These are phyloP conservation scores for Kockovaella imperatae DNA, from an alignment of 768 basidiomycete species.

Conservation along the genomic window DNA sequence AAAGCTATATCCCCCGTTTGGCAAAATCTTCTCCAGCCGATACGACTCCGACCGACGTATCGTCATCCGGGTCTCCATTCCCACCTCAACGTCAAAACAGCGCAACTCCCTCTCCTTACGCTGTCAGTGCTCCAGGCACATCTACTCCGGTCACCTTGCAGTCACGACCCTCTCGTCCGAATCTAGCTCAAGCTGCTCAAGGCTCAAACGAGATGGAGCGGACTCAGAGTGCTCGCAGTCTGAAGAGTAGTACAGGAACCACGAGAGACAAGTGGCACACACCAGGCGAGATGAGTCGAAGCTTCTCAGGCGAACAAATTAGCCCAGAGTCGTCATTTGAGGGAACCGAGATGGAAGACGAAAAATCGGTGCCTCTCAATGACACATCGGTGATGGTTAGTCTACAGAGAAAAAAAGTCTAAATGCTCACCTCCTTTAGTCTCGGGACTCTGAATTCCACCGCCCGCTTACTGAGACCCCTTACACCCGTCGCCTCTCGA, in stretches of 20 bases:
- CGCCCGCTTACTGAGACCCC: constrained; percentile 15
- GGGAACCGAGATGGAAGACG: constrained; percentile 9
- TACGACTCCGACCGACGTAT: constrained; percentile 8
- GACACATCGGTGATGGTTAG: constrained; percentile 15
- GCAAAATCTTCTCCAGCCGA: not conserved
- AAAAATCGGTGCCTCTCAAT: constrained; percentile 21
- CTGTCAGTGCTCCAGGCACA: constrained; percentile 16
- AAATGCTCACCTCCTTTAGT: too few relatives aligned
- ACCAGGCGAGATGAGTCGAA: constrained; percentile 32
- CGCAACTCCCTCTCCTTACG: constrained; percentile 13
- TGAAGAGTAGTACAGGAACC: constrained; percentile 17
- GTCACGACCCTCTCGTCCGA: constrained; percentile 8
- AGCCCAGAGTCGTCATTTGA: not conserved
- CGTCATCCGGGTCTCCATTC: constrained; percentile 26
- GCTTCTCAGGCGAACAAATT: constrained; percentile 35
- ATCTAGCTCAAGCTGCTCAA: constrained; percentile 8
- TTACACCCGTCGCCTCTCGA: constrained; percentile 21
- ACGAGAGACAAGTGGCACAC: constrained; percentile 30
- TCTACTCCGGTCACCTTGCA: constrained; percentile 24
- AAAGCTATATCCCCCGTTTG: constrained; percentile 4
- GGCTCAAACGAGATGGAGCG: constrained; percentile 1
- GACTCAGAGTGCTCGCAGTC: constrained; percentile 10
- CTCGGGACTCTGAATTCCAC: too few relatives aligned
- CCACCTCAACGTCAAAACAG: constrained; percentile 11
- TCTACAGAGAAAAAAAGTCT: not conserved